Conservation (phyloP, 2,329 filamentous ascomycete genomes). For the Huntiella moniliformis region DNA sequence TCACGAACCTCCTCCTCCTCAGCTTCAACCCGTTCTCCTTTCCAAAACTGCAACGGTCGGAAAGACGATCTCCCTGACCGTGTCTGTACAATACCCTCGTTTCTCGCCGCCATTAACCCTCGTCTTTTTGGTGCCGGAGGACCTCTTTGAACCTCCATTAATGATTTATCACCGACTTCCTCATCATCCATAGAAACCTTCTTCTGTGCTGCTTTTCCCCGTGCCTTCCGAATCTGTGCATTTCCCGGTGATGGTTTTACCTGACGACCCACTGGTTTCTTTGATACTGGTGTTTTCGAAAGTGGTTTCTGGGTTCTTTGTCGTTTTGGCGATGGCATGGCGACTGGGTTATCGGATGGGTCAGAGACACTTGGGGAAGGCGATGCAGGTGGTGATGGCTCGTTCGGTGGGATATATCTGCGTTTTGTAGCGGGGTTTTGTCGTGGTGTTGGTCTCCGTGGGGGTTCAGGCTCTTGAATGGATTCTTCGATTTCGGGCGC, state of each 20-base stretch:
- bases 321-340: not conserved
- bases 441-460: conserved; percentile 8
- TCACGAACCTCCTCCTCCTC: conserved; percentile 36
- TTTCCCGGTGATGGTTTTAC: conserved; percentile 8
- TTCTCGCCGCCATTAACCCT: conserved; percentile 33
- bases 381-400: not conserved
- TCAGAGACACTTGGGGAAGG: no score
- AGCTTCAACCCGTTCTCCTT: conserved; percentile 60
- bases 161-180: conserved; percentile 27
- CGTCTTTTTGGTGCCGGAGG: conserved; percentile 37
- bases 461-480: conserved; percentile 12
- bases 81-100: conserved; percentile 33
- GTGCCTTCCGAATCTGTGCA: not conserved
- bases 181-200: conserved; percentile 14
- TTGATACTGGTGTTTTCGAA: not conserved
- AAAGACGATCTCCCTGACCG: conserved; percentile 65
- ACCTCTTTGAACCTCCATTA: conserved; percentile 30
- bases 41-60: conserved; percentile 69
- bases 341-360: not conserved
- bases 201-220: conserved; percentile 1
- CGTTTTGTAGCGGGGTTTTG: not conserved
- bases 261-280: not conserved
- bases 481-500: conserved; percentile 18
- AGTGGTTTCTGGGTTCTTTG: not conserved
- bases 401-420: not conserved